Conservation (phyloP, 1,284 basidiomycete species). For the Cutaneotrichosporon sp. region DNA sequence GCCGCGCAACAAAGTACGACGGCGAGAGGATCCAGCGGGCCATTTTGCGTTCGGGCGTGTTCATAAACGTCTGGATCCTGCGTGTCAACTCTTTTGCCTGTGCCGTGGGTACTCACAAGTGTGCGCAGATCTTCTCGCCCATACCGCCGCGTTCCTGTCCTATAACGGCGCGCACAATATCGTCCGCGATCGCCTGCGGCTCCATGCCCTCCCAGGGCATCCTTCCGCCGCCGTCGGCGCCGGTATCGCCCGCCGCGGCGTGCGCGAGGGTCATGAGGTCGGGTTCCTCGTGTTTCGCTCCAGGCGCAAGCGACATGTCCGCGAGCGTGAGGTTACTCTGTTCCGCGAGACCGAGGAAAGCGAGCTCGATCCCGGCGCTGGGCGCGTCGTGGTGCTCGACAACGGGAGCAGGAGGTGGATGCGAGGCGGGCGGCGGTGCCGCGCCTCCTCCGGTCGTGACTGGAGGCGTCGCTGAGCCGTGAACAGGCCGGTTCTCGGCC, state of each 20-base stretch:
- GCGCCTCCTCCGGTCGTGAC: background rate
- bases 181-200: conserved; percentile 24
- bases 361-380: conserved; percentile 6
- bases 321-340: conserved; percentile 5
- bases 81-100: background rate
- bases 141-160: conserved; percentile 29
- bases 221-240: conserved; percentile 8
- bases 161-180: conserved; percentile 29
- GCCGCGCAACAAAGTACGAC: conserved; percentile 21
- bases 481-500: background rate
- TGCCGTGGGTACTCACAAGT: conserved; percentile 44
- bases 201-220: conserved; percentile 31
- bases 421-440: background rate
- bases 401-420: background rate
- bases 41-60: conserved; percentile 9
- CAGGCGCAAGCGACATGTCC: conserved; percentile 5
- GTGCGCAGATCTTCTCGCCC: conserved; percentile 38
- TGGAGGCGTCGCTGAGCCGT: background rate
- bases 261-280: conserved; percentile 48
- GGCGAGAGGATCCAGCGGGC: conserved; percentile 25
- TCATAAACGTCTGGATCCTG: conserved; percentile 31
- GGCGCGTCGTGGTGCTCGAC: background rate
- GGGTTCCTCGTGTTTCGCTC: conserved; percentile 24
- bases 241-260: conserved; percentile 35
- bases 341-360: conserved; percentile 5